These are phyloP conservation scores for Nigrospora oryzae DNA, from an alignment of 2,329 filamentous ascomycete species.

Conservation along the genomic window DNA sequence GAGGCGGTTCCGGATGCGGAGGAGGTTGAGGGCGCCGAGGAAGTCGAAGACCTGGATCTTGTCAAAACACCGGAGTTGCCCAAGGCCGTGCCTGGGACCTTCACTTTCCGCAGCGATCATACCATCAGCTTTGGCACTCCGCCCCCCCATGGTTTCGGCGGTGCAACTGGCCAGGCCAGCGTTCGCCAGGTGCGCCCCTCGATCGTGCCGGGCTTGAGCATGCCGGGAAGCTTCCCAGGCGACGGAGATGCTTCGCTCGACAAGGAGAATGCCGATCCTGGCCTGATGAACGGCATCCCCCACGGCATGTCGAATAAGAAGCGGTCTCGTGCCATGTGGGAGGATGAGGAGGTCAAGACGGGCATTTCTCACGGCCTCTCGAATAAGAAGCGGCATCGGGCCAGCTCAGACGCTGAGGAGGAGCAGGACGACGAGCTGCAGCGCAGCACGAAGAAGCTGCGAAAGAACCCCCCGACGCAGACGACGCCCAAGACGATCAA, in stretches of 20 bases:
- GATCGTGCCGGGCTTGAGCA: slow-evolving; percentile 29
- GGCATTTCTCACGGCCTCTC: slow-evolving; percentile 52
- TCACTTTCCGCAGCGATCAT: slow-evolving; percentile 59
- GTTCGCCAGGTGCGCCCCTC: slow-evolving; percentile 52
- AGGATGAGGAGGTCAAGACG: slow-evolving; percentile 20
- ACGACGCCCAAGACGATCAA: slow-evolving; percentile 37
- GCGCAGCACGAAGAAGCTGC: slow-evolving; percentile 48
- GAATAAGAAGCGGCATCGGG: slow-evolving; percentile 59
- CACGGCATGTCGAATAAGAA: slow-evolving; percentile 62
- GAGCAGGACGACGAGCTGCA: slow-evolving; percentile 35
- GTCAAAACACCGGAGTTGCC: slow-evolving; percentile 11
- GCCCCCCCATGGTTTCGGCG: slow-evolving; percentile 45
- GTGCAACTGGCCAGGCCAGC: slow-evolving; percentile 49
- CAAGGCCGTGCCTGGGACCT: slow-evolving; percentile 44
- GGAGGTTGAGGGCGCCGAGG: slow-evolving; percentile 14
- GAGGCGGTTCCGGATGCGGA: slow-evolving; percentile 1
- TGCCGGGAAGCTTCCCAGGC: slow-evolving; percentile 49
- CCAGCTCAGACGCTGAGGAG: slow-evolving; percentile 47
- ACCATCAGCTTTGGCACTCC: slow-evolving; percentile 49
- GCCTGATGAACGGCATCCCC: slow-evolving; percentile 34
- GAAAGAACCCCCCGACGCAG: slow-evolving; percentile 37
- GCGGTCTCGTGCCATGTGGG: slow-evolving; percentile 47
- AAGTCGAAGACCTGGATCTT: slow-evolving; percentile 10
- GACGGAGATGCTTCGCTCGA: slow-evolving; percentile 13
- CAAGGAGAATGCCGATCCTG: slow-evolving; percentile 22